Percentiles rank a stretch among this genome's conserved stretches.
Conservation (phyloP, 176 grass and related monocot genomes). For the Zoysia japonica region DNA sequence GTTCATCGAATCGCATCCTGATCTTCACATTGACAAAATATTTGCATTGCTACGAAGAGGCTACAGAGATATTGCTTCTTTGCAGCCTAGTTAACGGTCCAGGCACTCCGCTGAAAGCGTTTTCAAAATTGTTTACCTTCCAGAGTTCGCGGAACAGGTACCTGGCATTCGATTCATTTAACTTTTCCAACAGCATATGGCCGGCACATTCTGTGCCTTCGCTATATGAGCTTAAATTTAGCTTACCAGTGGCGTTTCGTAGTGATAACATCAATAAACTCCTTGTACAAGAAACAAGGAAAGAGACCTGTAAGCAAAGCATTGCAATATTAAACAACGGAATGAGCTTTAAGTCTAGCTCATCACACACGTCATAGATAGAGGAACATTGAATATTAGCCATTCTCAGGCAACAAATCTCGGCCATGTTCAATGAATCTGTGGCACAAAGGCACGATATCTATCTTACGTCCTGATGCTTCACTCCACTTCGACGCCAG, state of each 20-base stretch:
- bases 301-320: not conserved
- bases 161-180: not conserved
- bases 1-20: not conserved
- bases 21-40: not conserved
- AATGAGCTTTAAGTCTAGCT: not conserved
- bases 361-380: not conserved
- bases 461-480: not conserved
- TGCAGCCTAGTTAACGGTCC: not conserved
- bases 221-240: not conserved
- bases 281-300: constrained; percentile 1
- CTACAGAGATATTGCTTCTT: not conserved
- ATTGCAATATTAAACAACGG: not conserved
- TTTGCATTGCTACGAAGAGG: not conserved
- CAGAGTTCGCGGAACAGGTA: not conserved
- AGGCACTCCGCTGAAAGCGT: not conserved
- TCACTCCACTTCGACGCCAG: not conserved
- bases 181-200: not conserved
- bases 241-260: too few species aligned
- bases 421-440: constrained; percentile 32
- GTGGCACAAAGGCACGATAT: not conserved
- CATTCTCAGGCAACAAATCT: not conserved
- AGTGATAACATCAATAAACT: not conserved
- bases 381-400: constrained; percentile 14
- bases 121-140: not conserved
- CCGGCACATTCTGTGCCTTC: not conserved